Evolutionary conservation across 2,329 filamentous ascomycete genomes (phyloP).

Genomic region (Zasmidium citrigriseum): DNA sequence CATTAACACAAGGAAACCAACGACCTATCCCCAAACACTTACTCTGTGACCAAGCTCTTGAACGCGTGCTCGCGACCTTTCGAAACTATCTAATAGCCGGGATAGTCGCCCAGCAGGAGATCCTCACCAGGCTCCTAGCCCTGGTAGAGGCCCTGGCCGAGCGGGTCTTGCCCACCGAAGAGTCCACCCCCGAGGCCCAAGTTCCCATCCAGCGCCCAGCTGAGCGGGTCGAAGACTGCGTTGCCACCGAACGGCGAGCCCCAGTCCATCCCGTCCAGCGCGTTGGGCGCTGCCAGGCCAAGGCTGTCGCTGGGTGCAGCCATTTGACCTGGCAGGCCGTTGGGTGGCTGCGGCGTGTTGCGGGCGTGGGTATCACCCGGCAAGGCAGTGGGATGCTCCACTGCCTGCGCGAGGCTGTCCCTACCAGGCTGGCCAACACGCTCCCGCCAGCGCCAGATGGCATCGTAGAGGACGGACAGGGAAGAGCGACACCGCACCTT

Average conservation of each 20-base stretch:
- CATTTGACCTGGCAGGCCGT: slow-evolving; percentile 19
- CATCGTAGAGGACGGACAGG: slow-evolving; percentile 83
- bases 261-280: slow-evolving; percentile 31
- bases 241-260: slow-evolving; percentile 53
- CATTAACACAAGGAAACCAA: background rate
- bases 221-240: slow-evolving; percentile 88
- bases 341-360: slow-evolving; percentile 29
- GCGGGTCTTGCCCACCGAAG: slow-evolving; percentile 18
- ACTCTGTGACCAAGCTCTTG: too few species aligned
- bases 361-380: slow-evolving; percentile 27
- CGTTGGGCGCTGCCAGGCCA: slow-evolving; percentile 14
- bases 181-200: slow-evolving; percentile 42
- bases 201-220: slow-evolving; percentile 89
- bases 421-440: slow-evolving; percentile 59
- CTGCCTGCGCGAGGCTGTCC: slow-evolving; percentile 58
- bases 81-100: too few species aligned
- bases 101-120: background rate
- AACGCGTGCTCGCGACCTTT: too few species aligned
- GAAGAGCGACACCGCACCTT: slow-evolving; percentile 83
- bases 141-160: slow-evolving; percentile 7
- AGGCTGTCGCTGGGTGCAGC: background rate
- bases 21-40: too few species aligned
- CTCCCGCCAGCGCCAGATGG: slow-evolving; percentile 82
- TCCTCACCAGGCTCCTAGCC: background rate
- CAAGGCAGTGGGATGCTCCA: slow-evolving; percentile 73